These are phyloP conservation scores for Trichoderma harzianum DNA, from an alignment of 2,329 filamentous ascomycete species.

Conservation along the genomic window DNA sequence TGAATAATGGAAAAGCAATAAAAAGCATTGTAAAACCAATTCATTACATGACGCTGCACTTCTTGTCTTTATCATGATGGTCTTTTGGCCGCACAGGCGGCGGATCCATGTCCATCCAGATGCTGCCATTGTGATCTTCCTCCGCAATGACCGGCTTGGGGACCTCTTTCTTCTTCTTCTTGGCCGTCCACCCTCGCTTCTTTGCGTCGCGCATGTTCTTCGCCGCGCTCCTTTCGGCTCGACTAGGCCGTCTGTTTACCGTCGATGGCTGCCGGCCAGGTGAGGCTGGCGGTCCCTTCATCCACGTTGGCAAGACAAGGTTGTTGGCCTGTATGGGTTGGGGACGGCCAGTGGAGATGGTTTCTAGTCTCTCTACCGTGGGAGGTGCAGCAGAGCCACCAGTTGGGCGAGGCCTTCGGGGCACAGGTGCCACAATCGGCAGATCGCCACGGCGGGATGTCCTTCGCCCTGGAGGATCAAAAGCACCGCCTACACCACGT, in stretches of 20 bases:
- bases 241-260: slow-evolving; percentile 48
- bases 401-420: slow-evolving; percentile 46
- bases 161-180: slow-evolving; percentile 37
- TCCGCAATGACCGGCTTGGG: neutral
- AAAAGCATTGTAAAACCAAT: neutral
- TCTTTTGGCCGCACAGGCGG: slow-evolving; percentile 31
- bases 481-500: slow-evolving; percentile 51
- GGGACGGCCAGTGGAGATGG: slow-evolving; percentile 45
- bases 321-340: slow-evolving; percentile 17
- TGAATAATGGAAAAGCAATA: neutral
- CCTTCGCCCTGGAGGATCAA: slow-evolving; percentile 42
- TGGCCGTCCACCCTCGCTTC: slow-evolving; percentile 53
- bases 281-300: slow-evolving; percentile 35
- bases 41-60: slow-evolving; percentile 51
- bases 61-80: slow-evolving; percentile 45
- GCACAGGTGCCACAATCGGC: slow-evolving; percentile 51
- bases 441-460: slow-evolving; percentile 38
- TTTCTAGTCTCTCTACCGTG: slow-evolving; percentile 53
- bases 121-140: slow-evolving; percentile 40
- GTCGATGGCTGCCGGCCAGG: slow-evolving; percentile 39
- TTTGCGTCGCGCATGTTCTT: slow-evolving; percentile 62
- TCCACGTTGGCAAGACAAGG: slow-evolving; percentile 32
- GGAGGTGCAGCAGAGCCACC: slow-evolving; percentile 37
- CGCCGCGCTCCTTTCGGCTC: slow-evolving; percentile 57
- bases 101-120: slow-evolving; percentile 58